Base-by-base conservation (phyloP, 345 rosid species). In the Psidium friedrichsthalianum region DNA sequence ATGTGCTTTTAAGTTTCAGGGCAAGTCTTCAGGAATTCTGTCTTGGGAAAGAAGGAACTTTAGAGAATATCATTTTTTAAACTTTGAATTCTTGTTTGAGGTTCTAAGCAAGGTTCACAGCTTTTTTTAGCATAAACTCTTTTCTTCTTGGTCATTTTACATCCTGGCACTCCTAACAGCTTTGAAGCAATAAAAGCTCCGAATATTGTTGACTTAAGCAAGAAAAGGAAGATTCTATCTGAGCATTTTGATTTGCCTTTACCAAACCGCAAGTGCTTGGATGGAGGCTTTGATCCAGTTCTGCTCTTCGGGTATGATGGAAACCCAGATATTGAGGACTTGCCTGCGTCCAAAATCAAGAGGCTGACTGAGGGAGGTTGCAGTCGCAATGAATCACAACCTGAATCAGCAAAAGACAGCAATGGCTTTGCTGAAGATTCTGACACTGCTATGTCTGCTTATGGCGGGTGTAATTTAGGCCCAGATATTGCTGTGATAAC, bases 201-300 rank as follows among this genome's bases (percentile, higher is more conserved):
- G 4, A 69, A 69, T 36, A 74, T 85, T 52, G 51, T 74, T 44
- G 88, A 88, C 84, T 83, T 87, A 32, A 90, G 83, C 84, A 93
- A 91, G 91, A 94, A 93, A 90, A 89, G 97, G 57, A 94, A 93
- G 87, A 81, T 90, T 42, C 87, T 82, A 84, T 88, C 89, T 51
- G 93, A 89, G 87, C 88, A 89, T n/a, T 89, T 90, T 56, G 93
- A 84, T 54, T 92, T 90, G 90, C 97, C 96, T 81, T 14, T 51
- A 18, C 76, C 95, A 6, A 94, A 93, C 86, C 94, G 91, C 87
- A 90, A 87, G 83, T 91, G 92, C 82, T 87, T 90, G 86, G 85
- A 87, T 83, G 87, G 87, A 83, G 87, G 88, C 74, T 83, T 88
- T 53, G 83, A 82, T 15, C 55, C 87, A 6, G 84, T 87, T 64